A percentile compares a stretch with the other conserved stretches of the same genome.
Evolutionary conservation across 352 stramenopile species (phyloP).

Genomic region (Globisporangium spinosum): DNA sequence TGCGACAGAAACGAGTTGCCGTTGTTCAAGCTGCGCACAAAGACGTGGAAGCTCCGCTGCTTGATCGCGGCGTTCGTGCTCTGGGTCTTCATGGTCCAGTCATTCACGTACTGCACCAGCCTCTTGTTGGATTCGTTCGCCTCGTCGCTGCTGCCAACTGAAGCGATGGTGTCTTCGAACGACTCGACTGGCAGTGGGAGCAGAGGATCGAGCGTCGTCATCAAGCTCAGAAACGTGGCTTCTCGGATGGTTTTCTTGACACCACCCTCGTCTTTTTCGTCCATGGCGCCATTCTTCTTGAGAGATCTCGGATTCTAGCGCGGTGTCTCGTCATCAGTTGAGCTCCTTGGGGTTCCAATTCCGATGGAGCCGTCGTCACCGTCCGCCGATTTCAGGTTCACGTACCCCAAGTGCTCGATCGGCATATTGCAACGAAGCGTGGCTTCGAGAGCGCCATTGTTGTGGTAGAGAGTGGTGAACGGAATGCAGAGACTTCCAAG

Average conservation of each 20-base stretch:
- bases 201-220: conserved; percentile 85
- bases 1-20: conserved; percentile 63
- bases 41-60: conserved; percentile 56
- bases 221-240: conserved; percentile 82
- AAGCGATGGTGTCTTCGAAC: conserved; percentile 18
- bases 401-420: conserved; percentile 83
- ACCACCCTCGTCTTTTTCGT: conserved; percentile 27
- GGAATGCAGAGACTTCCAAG: conserved; percentile 83
- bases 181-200: conserved; percentile 44
- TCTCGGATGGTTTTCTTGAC: conserved; percentile 41
- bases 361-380: conserved; percentile 2
- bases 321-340: not conserved
- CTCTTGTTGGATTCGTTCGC: conserved; percentile 19
- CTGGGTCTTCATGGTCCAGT: conserved; percentile 27
- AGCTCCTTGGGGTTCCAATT: conserved; percentile 12
- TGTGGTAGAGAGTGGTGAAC: conserved; percentile 85
- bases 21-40: conserved; percentile 71
- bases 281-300: not conserved
- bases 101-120: conserved; percentile 34
- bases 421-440: conserved; percentile 80
- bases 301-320: not conserved
- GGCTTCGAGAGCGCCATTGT: conserved; percentile 71
- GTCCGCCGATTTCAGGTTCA: conserved; percentile 28
- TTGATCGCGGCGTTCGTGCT: conserved; percentile 21
- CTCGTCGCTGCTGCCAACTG: conserved; percentile 14